Percentiles rank a stretch among this genome's conserved stretches.
Conservation (phyloP, 2,329 filamentous ascomycete species). For the Metarhizium brunneum region DNA sequence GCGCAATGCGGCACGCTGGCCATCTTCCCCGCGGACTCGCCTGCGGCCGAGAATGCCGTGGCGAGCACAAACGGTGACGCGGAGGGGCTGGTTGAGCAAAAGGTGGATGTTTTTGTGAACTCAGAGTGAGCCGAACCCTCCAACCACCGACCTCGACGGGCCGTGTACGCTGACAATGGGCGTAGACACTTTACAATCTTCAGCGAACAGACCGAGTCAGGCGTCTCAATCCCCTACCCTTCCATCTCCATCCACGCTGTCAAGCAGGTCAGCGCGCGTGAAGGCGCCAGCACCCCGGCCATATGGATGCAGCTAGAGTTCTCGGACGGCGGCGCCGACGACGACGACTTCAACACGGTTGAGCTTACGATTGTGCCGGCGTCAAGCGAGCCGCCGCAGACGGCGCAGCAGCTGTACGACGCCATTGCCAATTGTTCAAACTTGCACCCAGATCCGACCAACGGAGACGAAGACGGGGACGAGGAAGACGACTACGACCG, state of each 20-base stretch:
- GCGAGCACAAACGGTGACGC: constrained; percentile 20
- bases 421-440: constrained; percentile 69
- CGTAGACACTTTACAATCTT: constrained; percentile 48
- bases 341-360: constrained; percentile 57
- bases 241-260: constrained; percentile 67
- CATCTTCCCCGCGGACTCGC: constrained; percentile 37
- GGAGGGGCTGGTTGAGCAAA: constrained; percentile 32
- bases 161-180: not conserved
- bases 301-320: constrained; percentile 64
- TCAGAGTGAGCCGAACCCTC: constrained; percentile 35
- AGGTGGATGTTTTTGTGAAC: constrained; percentile 48
- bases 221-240: constrained; percentile 64
- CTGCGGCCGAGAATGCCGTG: constrained; percentile 15
- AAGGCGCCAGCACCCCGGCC: constrained; percentile 30
- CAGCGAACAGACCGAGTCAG: constrained; percentile 45
- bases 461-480: constrained; percentile 48
- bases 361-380: constrained; percentile 58
- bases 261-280: constrained; percentile 42
- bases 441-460: constrained; percentile 61
- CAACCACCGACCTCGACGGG: not conserved
- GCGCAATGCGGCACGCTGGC: constrained; percentile 45
- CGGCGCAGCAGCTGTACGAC: constrained; percentile 44
- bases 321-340: constrained; percentile 45
- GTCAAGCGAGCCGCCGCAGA: constrained; percentile 12
- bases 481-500: constrained; percentile 45